Evolutionary conservation across 129 eudicot genomes (phyloP), one percentile per base, ranked within the genome.

Genomic region (Flaveria ramosissima): DNA sequence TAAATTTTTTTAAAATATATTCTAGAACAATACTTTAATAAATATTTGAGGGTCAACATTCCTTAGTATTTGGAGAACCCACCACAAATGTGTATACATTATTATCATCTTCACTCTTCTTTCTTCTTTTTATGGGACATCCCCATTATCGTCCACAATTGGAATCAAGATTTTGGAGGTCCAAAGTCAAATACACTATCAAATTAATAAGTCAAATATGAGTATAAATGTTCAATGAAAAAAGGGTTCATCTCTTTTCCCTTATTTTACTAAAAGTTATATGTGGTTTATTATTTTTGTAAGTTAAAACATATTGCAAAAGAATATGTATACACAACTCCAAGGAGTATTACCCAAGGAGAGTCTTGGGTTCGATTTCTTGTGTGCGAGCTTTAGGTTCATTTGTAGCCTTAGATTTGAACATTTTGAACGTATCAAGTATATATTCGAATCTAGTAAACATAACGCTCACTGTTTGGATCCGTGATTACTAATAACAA

Each of bases 51-150:
- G 75, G 75, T 74, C 79, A 80, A 74, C 71, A 67, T 74, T 80
- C 84, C 80, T 67, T 80, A 43, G 76, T 67, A 68, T 75, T 80
- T 67, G 84, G 84, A 80, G 71, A 73, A 80, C 84, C 84, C 84
- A 80, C 84, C 84, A 80, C 84, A 80, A 80, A 74, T 56, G 64
- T 73, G 21, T 80, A 66, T 80, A 74, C 70, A 53, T 80, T 73
- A 75, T 74, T 80, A 80, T 80, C 84, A 53, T 67, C 71, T 74
- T 67, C 79, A 65, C 67, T 51, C 67, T 36, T 64, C 39, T 64
- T 80, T 80, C 71, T 73, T 73, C 79, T 80, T 80, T 80, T 55
- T 73, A 80, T 73, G 79, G 79, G 83, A 66, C 84, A 80, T 20
- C 43, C 84, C 80, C 84, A 80, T 80, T 80, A 74, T 80, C 84